These are phyloP conservation scores for Scheffersomyces amazonensis DNA, from an alignment of 805 yeast genomes.

Conservation along the genomic window DNA sequence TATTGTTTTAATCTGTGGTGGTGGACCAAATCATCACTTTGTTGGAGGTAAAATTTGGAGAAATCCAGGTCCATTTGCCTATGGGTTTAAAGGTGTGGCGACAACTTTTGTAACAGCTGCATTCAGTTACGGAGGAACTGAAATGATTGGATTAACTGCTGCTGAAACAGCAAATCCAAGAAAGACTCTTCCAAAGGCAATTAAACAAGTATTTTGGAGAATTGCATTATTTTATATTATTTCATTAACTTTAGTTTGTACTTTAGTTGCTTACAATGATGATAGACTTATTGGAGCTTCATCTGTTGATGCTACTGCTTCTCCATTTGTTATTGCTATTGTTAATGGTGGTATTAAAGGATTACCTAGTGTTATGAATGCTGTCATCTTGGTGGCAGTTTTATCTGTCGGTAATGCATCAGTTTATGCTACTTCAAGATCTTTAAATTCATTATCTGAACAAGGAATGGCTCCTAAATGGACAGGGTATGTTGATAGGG, in stretches of 20 bases:
- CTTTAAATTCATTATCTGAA: slow-evolving; percentile 59
- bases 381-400: slow-evolving; percentile 63
- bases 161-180: slow-evolving; percentile 34
- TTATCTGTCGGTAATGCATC: slow-evolving; percentile 72
- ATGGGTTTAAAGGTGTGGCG: slow-evolving; percentile 39
- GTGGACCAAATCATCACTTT: slow-evolving; percentile 47
- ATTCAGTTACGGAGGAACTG: slow-evolving; percentile 35
- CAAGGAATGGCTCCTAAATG: slow-evolving; percentile 61
- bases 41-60: slow-evolving; percentile 49
- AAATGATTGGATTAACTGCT: slow-evolving; percentile 35
- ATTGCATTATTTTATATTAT: slow-evolving; percentile 34
- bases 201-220: slow-evolving; percentile 38
- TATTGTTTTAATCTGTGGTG: slow-evolving; percentile 49
- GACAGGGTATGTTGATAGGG: slow-evolving; percentile 59
- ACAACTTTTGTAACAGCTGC: slow-evolving; percentile 37
- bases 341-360: slow-evolving; percentile 61
- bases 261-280: slow-evolving; percentile 21
- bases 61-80: slow-evolving; percentile 51
- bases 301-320: slow-evolving; percentile 57
- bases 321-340: slow-evolving; percentile 78
- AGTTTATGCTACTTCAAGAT: slow-evolving; percentile 69
- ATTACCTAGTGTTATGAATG: slow-evolving; percentile 64
- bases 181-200: slow-evolving; percentile 30
- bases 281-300: slow-evolving; percentile 40
- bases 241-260: slow-evolving; percentile 21